Base-by-base conservation (phyloP, 345 rosid species). In the Mercurialis annua region DNA sequence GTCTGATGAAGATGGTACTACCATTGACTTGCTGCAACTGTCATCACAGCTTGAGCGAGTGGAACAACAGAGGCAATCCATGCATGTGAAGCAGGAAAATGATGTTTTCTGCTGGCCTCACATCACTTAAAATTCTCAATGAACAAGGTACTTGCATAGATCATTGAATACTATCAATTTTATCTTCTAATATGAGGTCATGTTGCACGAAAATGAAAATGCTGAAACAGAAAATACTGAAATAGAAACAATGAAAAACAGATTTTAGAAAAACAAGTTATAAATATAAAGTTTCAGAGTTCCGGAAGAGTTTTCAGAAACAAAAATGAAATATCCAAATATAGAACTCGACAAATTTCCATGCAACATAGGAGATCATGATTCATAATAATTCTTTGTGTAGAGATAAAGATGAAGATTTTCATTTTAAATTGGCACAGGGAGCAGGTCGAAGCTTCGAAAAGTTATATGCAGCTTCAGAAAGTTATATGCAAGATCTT, bases 11-110 rank as follows among this genome's bases (percentile, higher is more conserved):
- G 82, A 81, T 53, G 83, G 73, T 40, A 50, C 85, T 4, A 87
- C 91, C 0, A 82, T 86, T 50, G 86, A 90, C 85, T 78, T 90
- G 81, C 76, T 83, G 30, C 92, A 84, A 40, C 71, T 92, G 21
- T 88, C 97, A 3, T 84, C 90, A 0, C 90, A 85, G 80, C 95
- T 88, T 76, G 87, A 82, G 63, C 82, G 81, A 59, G 90, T 92
- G 33, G 95, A 90, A 71, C 80, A 70, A 73, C 91, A 85, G 67
- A 88, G 85, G 76, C 87, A 73, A 66, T 82, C 79, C 44, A 64
- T 68, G 78, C 79, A 79, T 46, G 79, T 81, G 44, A 81, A 84
- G 69, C 87, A 77, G 31, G 90, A 80, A 74, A 78, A 73, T 67
- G 81, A 78, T 34, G 79, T 77, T 64, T 76, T 81, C 51, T 65